Conservation (phyloP, 2,329 filamentous ascomycete genomes). For the Colletotrichum orchidophilum region DNA sequence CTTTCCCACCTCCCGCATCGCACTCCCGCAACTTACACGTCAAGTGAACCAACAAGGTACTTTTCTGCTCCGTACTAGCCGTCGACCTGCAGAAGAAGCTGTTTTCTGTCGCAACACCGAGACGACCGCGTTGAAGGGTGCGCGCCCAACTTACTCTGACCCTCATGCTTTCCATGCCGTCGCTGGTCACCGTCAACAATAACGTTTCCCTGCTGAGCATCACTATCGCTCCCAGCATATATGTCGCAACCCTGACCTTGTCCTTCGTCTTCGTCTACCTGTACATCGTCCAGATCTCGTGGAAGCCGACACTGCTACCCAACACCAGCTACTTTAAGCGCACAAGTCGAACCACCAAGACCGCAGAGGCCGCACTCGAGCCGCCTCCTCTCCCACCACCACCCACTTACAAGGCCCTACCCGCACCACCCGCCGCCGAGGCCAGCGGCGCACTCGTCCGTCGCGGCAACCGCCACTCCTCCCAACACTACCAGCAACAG, state of each 20-base stretch:
- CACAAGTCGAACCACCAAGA: conserved; percentile 36
- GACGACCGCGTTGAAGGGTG: conserved; percentile 15
- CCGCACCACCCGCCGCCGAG: conserved; percentile 33
- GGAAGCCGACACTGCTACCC: conserved; percentile 33
- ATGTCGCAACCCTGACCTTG: conserved; percentile 60
- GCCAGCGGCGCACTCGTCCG: conserved; percentile 28
- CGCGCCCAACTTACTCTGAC: neutral
- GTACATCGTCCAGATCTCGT: conserved; percentile 51
- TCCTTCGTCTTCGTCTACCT: conserved; percentile 61
- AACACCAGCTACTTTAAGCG: conserved; percentile 37
- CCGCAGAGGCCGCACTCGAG: conserved; percentile 27
- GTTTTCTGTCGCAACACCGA: conserved; percentile 24
- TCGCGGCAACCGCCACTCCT: conserved; percentile 16
- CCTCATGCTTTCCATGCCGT: conserved; percentile 58
- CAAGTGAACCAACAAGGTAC: conserved; percentile 18
- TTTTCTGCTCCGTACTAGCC: neutral
- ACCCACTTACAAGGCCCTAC: conserved; percentile 33
- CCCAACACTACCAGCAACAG: conserved; percentile 13
- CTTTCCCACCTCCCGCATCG: neutral
- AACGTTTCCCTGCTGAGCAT: conserved; percentile 69
- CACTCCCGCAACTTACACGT: neutral
- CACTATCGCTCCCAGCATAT: conserved; percentile 66
- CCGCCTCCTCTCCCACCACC: conserved; percentile 24
- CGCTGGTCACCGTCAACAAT: conserved; percentile 68
- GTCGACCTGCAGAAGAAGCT: neutral